Evolutionary conservation across 2,329 filamentous ascomycete species (phyloP).

Genomic region (Trichothecium sympodiale): DNA sequence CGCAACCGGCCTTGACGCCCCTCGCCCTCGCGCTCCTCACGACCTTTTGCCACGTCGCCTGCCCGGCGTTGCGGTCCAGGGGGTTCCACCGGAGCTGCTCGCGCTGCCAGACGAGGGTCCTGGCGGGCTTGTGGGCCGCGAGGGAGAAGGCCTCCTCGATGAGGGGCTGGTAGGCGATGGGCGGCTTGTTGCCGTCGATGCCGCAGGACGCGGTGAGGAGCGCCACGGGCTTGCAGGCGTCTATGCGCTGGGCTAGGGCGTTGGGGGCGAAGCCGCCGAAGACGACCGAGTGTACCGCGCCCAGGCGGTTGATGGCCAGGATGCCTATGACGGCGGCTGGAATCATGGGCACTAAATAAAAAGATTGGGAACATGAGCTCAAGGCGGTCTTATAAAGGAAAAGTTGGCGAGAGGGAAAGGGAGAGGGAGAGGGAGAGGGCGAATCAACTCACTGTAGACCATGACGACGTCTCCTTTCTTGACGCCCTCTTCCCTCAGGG

Average conservation of each 20-base stretch:
- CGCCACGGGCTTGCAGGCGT: conserved; percentile 62
- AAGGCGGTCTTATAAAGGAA: no score
- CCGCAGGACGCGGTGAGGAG: conserved; percentile 87
- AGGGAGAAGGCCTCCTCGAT: conserved; percentile 61
- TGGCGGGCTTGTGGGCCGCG: conserved; percentile 59
- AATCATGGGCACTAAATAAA: conserved; percentile 78
- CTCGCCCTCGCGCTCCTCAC: conserved; percentile 59
- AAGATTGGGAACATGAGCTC: no score
- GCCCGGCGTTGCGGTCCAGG: conserved; percentile 52
- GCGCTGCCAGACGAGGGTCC: conserved; percentile 75
- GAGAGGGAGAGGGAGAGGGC: not conserved
- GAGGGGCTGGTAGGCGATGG: conserved; percentile 65
- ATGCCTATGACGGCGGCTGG: conserved; percentile 80
- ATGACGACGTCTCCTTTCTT: conserved; percentile 76
- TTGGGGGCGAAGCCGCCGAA: conserved; percentile 83
- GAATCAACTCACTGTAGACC: conserved; percentile 63
- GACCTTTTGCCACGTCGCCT: conserved; percentile 70
- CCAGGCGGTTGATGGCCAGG: conserved; percentile 68
- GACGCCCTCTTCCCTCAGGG: conserved; percentile 72
- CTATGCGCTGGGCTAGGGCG: conserved; percentile 79
- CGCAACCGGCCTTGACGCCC: conserved; percentile 58
- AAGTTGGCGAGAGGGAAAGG: no score
- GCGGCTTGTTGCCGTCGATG: conserved; percentile 75
- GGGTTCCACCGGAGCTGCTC: conserved; percentile 65
- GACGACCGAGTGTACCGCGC: conserved; percentile 82